Evolutionary conservation across 2,329 filamentous ascomycete genomes (phyloP), one percentile per base, ranked within the genome.

Genomic region (Furcasterigmium furcatum): DNA sequence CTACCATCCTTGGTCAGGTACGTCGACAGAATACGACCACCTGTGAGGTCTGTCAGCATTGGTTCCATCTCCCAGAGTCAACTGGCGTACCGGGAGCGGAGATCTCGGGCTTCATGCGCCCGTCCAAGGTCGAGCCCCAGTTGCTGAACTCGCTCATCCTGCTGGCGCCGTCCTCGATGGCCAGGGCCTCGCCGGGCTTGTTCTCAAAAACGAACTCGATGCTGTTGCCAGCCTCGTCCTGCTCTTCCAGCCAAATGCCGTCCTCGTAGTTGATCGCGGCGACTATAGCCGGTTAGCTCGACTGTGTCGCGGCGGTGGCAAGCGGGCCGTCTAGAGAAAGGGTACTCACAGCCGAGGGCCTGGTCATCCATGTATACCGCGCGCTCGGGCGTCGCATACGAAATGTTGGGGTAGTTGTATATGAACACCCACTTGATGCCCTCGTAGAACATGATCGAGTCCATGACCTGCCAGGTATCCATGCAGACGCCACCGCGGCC

Each of bases 121-220:
- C 65, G 55, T 84, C 79, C 56, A 72, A 82, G 2, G 73, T 80
- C 2, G 80, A 79, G 7, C 80, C 80, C 80, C 79, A 84, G 9
- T 72, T 76, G 29, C 74, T 78, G 57, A 67, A 82, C 4, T 60
- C 59, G 54, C 73, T 79, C 7, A 34, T 20, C n/a, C 13, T 27
- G 9, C 29, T 22, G 5, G 41, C n/a, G 4, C 18, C 13, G 10
- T 35, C 12, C 6, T 44, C 2, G 22, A 20, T 19, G 21, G 24
- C 38, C 4, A 40, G 14, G 7, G 34, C 12, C n/a, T 21, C 27
- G 20, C 12, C 21, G 6, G 30, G 18, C 3, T 35, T 39, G 12
- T 25, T 16, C 2, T 43, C 13, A n/a, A 49, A 47, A 5, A 32
- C 38, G 10, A 45, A 47, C 9, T 18, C 16, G 4, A 45, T 9